Percentiles rank a stretch among this genome's conserved stretches.
phyloP scores from a whole-genome alignment of 495 filamentous ascomycete genomes.

The Penicillium cataractarum region DNA sequence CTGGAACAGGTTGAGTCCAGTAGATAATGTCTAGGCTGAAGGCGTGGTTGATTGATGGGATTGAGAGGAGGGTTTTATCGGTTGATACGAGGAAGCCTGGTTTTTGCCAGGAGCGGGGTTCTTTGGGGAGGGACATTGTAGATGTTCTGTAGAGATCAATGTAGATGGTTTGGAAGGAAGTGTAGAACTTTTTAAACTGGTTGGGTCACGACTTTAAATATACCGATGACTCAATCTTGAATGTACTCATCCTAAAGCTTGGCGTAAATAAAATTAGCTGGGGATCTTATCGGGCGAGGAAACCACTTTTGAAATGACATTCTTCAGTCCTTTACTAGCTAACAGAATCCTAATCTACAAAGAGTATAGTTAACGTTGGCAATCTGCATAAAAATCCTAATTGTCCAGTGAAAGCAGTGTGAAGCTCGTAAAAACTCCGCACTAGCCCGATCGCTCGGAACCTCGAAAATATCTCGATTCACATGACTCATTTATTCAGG shows the following conservation, averaged over 20 bases:
- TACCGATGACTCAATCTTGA: constrained; percentile 1
- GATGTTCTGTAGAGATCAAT: background rate
- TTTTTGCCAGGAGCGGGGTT: constrained; percentile 1
- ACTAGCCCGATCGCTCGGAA: too few relatives aligned
- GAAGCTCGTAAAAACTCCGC: background rate
- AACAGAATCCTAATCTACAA: background rate
- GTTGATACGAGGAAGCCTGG: background rate
- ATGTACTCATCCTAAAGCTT: background rate
- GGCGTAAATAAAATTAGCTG: background rate
- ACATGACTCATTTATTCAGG: too few relatives aligned
- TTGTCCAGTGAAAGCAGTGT: background rate
- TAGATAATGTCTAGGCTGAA: background rate
- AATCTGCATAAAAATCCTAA: background rate
- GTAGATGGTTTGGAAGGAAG: background rate
- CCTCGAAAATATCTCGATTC: too few relatives aligned
- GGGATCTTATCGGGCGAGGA: background rate
- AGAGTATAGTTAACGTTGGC: background rate
- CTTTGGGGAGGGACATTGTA: background rate
- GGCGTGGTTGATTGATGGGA: background rate
- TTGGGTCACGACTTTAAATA: background rate
- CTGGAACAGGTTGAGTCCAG: background rate
- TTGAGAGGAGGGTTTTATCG: background rate
- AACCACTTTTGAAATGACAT: background rate
- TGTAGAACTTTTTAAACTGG: background rate
- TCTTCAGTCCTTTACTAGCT: background rate